phyloP scores from a whole-genome alignment of 352 stramenopile species.

The Globisporangium megalacanthum region DNA sequence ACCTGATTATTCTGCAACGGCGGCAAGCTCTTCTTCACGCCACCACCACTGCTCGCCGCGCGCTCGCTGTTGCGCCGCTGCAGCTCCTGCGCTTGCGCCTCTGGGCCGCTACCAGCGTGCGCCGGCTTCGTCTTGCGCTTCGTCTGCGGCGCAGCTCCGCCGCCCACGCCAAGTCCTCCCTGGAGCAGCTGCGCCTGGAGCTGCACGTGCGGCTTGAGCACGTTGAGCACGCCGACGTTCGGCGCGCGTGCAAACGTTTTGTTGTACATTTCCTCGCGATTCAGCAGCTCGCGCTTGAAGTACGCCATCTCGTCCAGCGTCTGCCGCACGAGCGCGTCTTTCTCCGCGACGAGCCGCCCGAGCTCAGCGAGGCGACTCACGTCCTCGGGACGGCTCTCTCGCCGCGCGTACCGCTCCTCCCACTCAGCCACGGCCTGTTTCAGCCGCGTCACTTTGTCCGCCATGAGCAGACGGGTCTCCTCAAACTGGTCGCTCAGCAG shows the following conservation, averaged over 20 bases:
- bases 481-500: conserved; percentile 72
- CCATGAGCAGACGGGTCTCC: conserved; percentile 44
- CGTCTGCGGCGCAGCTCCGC: conserved; percentile 17
- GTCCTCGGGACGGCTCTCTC: conserved; percentile 74
- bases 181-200: conserved; percentile 36
- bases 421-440: conserved; percentile 40
- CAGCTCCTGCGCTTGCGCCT: conserved; percentile 19
- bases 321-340: conserved; percentile 58
- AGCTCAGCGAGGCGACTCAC: conserved; percentile 72
- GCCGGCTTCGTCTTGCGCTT: conserved; percentile 38
- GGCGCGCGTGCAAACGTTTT: conserved; percentile 84
- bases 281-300: conserved; percentile 90
- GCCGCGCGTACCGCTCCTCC: conserved; percentile 50
- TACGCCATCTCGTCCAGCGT: conserved; percentile 90
- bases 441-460: conserved; percentile 41
- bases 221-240: conserved; percentile 87
- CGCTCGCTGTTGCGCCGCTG: conserved; percentile 47
- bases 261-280: conserved; percentile 93
- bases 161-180: conserved; percentile 9
- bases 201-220: conserved; percentile 75
- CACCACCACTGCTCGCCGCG: conserved; percentile 9
- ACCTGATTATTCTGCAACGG: conserved; percentile 54
- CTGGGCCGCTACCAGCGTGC: neutral
- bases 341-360: conserved; percentile 52
- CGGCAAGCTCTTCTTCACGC: conserved; percentile 37